Conservation (phyloP, 441 rosid species). For the Pelargonium myrrhifolium region DNA sequence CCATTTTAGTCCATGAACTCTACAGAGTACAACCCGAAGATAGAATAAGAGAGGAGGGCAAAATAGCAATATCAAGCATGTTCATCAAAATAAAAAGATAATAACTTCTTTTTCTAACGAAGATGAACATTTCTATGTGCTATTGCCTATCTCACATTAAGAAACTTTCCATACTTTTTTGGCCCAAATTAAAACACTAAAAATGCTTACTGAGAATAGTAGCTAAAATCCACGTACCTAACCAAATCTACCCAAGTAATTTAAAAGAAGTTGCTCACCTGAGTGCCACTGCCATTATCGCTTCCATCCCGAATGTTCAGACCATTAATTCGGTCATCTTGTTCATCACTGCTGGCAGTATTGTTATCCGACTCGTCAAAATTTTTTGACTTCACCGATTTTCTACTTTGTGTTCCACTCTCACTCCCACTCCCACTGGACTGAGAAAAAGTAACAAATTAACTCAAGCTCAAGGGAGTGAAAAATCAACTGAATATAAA, state of each 20-base stretch:
- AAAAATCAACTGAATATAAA: slow-evolving; percentile 14
- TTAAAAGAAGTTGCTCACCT: slow-evolving; percentile 28
- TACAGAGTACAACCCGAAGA: slow-evolving; percentile 20
- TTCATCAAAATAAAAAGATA: no score
- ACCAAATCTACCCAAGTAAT: neutral
- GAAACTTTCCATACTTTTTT: no score
- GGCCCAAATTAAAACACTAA: no score
- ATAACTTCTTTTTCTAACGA: no score
- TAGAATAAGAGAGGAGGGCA: no score
- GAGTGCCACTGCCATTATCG: slow-evolving; percentile 57
- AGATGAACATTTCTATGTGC: no score
- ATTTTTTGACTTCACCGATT: slow-evolving; percentile 34
- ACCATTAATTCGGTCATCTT: slow-evolving; percentile 36
- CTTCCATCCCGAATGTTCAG: slow-evolving; percentile 40
- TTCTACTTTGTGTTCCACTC: slow-evolving; percentile 44
- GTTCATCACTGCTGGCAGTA: slow-evolving; percentile 33
- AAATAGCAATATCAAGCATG: neutral
- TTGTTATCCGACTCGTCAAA: slow-evolving; percentile 32
- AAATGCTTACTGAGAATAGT: no score
- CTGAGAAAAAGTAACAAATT: slow-evolving; percentile 30
- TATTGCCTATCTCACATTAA: no score
- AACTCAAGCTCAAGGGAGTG: slow-evolving; percentile 11
- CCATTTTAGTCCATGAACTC: slow-evolving; percentile 66
- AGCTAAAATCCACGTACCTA: no score
- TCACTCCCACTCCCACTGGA: slow-evolving; percentile 59